Conservation (phyloP, 2,329 filamentous ascomycete species). For the Aureobasidium musti region DNA sequence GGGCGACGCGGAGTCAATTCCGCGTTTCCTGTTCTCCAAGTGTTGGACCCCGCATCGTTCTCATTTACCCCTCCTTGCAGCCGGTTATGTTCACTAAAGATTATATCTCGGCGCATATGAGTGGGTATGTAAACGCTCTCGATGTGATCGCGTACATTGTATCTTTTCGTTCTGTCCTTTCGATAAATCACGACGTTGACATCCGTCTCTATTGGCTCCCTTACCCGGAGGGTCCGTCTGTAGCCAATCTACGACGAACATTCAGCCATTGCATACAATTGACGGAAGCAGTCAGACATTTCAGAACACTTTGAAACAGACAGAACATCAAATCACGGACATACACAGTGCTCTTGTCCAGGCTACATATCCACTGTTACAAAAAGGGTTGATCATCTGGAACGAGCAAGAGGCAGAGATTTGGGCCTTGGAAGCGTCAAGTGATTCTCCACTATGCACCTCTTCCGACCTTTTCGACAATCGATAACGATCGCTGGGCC, state of each 20-base stretch:
- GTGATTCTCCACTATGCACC: neutral
- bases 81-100: neutral
- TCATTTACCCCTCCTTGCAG: constrained; percentile 16
- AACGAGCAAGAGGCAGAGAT: neutral
- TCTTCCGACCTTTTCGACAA: neutral
- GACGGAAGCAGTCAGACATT: neutral
- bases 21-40: neutral
- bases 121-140: neutral
- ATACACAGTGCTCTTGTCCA: too few species aligned
- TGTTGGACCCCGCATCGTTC: neutral
- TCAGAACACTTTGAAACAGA: neutral
- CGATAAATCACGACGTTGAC: neutral
- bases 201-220: neutral
- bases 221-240: too few species aligned
- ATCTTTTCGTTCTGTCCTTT: neutral
- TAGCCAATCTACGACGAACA: neutral
- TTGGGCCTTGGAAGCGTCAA: neutral
- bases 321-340: neutral
- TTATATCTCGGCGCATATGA: neutral
- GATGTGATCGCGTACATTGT: constrained; percentile 1
- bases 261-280: too few species aligned
- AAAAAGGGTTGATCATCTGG: neutral
- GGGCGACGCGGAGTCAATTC: constrained; percentile 1
- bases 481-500: neutral
- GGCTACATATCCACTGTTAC: neutral